phyloP scores from a whole-genome alignment of 441 rosid genomes.

The Gossypium lobatum region DNA sequence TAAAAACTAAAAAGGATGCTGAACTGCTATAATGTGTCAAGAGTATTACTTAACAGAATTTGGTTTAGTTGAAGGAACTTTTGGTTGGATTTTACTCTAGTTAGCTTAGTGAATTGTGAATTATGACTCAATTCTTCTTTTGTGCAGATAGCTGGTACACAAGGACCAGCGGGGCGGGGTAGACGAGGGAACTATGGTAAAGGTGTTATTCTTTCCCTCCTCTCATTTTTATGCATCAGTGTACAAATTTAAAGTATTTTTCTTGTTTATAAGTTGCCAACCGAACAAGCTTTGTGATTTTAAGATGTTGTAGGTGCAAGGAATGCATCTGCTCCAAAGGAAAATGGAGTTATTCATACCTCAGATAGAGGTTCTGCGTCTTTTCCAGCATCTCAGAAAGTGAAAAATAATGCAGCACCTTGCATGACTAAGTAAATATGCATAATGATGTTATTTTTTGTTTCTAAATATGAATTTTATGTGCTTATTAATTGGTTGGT shows the following conservation, averaged over 20 bases:
- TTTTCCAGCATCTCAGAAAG: constrained; percentile 27
- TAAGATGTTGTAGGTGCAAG: constrained; percentile 44
- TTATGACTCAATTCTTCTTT: constrained; percentile 6
- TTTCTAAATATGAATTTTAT: not conserved
- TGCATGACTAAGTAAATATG: constrained; percentile 41
- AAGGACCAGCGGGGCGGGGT: constrained; percentile 40
- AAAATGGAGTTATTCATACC: constrained; percentile 38
- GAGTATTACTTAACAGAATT: not conserved
- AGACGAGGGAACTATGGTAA: constrained; percentile 55
- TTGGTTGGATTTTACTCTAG: not conserved
- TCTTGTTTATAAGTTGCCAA: not conserved
- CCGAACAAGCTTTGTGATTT: constrained; percentile 1
- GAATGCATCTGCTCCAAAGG: constrained; percentile 47
- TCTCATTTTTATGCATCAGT: not conserved
- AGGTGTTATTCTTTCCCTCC: not conserved
- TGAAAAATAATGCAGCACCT: constrained; percentile 26
- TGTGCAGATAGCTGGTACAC: constrained; percentile 40
- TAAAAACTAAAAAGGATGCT: not conserved
- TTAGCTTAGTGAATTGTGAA: not conserved
- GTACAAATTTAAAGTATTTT: not conserved
- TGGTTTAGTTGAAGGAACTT: not conserved
- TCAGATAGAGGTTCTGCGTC: constrained; percentile 33
- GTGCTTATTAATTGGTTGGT: not conserved
- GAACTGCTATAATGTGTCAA: not conserved
- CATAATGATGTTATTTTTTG: not conserved